These are phyloP conservation scores for Balakata baccata DNA, from an alignment of 345 rosid species.

Conservation along the genomic window DNA sequence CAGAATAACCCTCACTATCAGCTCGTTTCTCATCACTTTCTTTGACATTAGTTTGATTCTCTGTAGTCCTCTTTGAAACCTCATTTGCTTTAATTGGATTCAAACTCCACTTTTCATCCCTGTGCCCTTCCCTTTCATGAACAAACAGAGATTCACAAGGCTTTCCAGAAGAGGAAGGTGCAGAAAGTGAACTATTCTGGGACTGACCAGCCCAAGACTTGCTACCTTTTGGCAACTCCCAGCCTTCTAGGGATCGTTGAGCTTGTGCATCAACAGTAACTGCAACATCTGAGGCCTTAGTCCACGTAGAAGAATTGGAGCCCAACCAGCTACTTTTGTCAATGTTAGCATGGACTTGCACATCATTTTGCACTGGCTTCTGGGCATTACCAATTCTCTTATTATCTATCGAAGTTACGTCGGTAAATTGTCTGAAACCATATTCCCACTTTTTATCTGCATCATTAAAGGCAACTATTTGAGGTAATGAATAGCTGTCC, in stretches of 20 bases:
- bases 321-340: conserved; percentile 29
- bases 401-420: conserved; percentile 16
- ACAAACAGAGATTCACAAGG: conserved; percentile 22
- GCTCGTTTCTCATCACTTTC: conserved; percentile 30
- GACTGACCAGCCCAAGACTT: conserved; percentile 34
- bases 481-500: conserved; percentile 16
- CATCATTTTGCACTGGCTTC: conserved; percentile 33
- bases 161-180: conserved; percentile 36
- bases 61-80: conserved; percentile 18
- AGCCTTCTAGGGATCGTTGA: conserved; percentile 25
- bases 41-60: conserved; percentile 14
- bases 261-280: conserved; percentile 32
- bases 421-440: conserved; percentile 21
- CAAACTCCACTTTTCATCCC: conserved; percentile 35
- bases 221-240: conserved; percentile 32
- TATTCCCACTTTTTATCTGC: conserved; percentile 22
- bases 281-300: conserved; percentile 30
- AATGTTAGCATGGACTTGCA: conserved; percentile 23
- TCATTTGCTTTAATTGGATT: conserved; percentile 21
- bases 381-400: conserved; percentile 28
- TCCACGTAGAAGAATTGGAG: conserved; percentile 39
- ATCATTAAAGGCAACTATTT: conserved; percentile 19
- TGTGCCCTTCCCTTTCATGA: conserved; percentile 29
- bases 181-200: conserved; percentile 36
- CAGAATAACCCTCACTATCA: conserved; percentile 35